Evolutionary conservation across 1,284 basidiomycete species (phyloP), one percentile per base, ranked within the genome.

Genomic region (Puccinia triticina): DNA sequence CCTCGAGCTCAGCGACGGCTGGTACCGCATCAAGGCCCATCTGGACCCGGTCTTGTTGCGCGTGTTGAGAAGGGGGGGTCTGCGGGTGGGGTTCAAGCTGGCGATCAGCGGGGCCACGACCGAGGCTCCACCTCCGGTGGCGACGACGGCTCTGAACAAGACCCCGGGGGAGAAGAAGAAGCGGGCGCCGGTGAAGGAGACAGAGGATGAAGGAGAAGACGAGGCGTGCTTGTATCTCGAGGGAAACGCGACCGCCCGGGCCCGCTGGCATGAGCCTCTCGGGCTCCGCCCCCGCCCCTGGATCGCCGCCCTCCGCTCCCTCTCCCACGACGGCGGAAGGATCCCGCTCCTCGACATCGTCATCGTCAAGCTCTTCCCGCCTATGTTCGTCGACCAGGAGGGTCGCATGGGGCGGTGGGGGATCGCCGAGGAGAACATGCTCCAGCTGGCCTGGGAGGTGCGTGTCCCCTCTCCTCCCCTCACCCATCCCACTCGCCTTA

Each of bases 1-100:
- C 0, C 50, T 80, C 43, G 78, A 80, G 67, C 53, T 82, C 5
- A 82, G 71, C 40, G 79, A 82, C 40, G 79, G 79, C 59, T 82
- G 79, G 79, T 74, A 82, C 16, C 64, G 66, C 40, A 74, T 82
- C 46, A 59, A 66, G 32, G 69, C 69, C 34, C 43, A 37, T 16
- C 40, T 74, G 0, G 79, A 82, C 23, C 50, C 40, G 14, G 46
- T 71, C 12, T 21, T 82, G 26, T 12, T 32, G 4, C 55, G 79
- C 26, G 71, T 61, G 5, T 48, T 82, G 55, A 64, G 50, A n/a
- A 50, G 43, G 21, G 79, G 79, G 26, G 14, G 40, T 46, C 59
- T 82, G 8, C 59, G 73, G 48, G 71, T 74, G 10, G 79, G 79
- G 23, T 48, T 61, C 37, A 82, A 82, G 29, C 48, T 82, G 34